A percentile compares a stretch with the other conserved stretches of the same genome.
Evolutionary conservation across 768 basidiomycete species (phyloP).

Genomic region (Auriscalpium vulgare): DNA sequence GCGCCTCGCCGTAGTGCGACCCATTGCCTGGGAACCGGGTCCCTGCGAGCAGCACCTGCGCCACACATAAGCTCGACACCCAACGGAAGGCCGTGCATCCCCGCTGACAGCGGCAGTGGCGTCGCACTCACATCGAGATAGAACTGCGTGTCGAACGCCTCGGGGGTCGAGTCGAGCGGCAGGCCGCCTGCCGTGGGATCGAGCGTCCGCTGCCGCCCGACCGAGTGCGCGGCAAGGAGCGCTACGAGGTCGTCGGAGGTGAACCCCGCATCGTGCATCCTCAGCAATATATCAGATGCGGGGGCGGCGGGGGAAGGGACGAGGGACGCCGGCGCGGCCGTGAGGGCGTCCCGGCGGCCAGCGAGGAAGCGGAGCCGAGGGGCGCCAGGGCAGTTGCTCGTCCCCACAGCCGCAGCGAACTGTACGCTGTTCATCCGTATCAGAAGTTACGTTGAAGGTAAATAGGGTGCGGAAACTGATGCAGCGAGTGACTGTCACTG

Average conservation of each 20-base stretch:
- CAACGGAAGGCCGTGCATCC: not conserved
- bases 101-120: not conserved
- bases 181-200: slow-evolving; percentile 7
- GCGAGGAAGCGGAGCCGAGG: slow-evolving; percentile 16
- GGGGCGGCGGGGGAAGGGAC: slow-evolving; percentile 19
- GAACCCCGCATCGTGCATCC: slow-evolving; percentile 16
- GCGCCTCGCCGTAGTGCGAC: slow-evolving; percentile 9
- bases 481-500: not conserved
- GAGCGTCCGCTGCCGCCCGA: slow-evolving; percentile 13
- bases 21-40: slow-evolving; percentile 10
- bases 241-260: slow-evolving; percentile 12
- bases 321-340: slow-evolving; percentile 15
- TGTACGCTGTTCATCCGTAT: slow-evolving; percentile 10
- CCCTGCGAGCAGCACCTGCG: slow-evolving; percentile 11
- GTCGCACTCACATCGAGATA: not conserved
- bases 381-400: slow-evolving; percentile 17
- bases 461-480: not conserved
- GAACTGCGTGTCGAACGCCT: slow-evolving; percentile 5
- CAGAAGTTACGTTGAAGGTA: slow-evolving; percentile 6
- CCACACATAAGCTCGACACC: no score
- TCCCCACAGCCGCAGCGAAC: slow-evolving; percentile 20
- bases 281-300: slow-evolving; percentile 15
- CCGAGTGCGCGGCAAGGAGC: slow-evolving; percentile 17
- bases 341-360: slow-evolving; percentile 14
- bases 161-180: slow-evolving; percentile 9